A percentile compares a stretch with the other conserved stretches of the same genome.
phyloP scores from a whole-genome alignment of 1,284 basidiomycete genomes.

The Mixia osmundae region DNA sequence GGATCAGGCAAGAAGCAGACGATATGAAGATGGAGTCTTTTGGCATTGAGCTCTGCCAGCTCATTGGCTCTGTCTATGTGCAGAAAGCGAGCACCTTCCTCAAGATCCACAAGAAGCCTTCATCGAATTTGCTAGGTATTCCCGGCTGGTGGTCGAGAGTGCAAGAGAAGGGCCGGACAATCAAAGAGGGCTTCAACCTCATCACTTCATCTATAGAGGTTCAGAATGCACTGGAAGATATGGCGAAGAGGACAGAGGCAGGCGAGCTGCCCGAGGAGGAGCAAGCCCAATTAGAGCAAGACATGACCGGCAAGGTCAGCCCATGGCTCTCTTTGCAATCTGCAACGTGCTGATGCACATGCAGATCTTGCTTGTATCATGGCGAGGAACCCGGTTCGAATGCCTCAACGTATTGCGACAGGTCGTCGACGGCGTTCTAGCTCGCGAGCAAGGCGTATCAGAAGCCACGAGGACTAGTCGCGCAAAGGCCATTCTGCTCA shows the following conservation, averaged over 20 bases:
- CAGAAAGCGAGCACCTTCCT: constrained; percentile 80
- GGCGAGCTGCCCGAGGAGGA: constrained; percentile 51
- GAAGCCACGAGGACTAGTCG: constrained; percentile 56
- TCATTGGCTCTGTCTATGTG: constrained; percentile 67
- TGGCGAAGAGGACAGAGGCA: constrained; percentile 70
- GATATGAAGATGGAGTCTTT: constrained; percentile 97
- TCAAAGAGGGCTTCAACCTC: constrained; percentile 27
- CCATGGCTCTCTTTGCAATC: too few species aligned
- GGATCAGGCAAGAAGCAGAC: constrained; percentile 66
- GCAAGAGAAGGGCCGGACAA: constrained; percentile 67
- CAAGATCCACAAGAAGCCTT: constrained; percentile 32
- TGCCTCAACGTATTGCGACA: constrained; percentile 26
- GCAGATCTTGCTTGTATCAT: constrained; percentile 79
- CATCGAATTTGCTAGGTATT: constrained; percentile 58
- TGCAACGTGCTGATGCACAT: too few species aligned
- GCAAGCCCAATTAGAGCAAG: constrained; percentile 57
- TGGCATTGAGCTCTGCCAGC: constrained; percentile 33
- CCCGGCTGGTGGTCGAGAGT: constrained; percentile 80
- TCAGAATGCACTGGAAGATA: constrained; percentile 42
- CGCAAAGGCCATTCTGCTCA: constrained; percentile 25
- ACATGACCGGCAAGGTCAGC: constrained; percentile 84
- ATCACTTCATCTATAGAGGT: constrained; percentile 27
- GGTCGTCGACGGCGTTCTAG: constrained; percentile 44
- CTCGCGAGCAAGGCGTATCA: constrained; percentile 45
- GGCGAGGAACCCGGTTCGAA: constrained; percentile 82